Percentiles rank a stretch among this genome's conserved stretches.
Evolutionary conservation across 2,329 filamentous ascomycete species (phyloP).

Genomic region (Ceratocystis smalleyi): DNA sequence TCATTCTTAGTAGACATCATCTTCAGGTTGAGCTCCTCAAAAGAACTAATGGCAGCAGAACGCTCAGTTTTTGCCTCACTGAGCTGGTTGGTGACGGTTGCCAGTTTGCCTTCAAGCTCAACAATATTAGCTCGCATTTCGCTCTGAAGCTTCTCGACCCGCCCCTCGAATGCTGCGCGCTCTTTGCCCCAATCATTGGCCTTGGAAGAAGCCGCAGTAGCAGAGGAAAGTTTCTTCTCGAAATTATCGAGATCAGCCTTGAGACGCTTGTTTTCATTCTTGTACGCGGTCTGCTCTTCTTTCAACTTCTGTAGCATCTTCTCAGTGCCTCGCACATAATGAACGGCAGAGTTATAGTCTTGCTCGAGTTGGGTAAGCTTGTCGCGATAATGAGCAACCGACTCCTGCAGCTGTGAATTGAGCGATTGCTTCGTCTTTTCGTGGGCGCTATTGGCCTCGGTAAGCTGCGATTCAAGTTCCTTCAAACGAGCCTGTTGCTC

Average conservation of each 20-base stretch:
- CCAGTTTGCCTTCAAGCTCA: slow-evolving; percentile 57
- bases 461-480: slow-evolving; percentile 79
- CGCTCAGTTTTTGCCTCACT: slow-evolving; percentile 49
- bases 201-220: slow-evolving; percentile 26
- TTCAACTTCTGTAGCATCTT: slow-evolving; percentile 99
- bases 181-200: slow-evolving; percentile 60
- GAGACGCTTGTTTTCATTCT: slow-evolving; percentile 67
- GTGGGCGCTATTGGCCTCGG: slow-evolving; percentile 59
- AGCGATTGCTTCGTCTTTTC: slow-evolving; percentile 70
- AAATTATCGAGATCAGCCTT: slow-evolving; percentile 64
- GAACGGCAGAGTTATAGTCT: slow-evolving; percentile 93
- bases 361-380: slow-evolving; percentile 89
- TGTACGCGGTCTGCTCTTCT: slow-evolving; percentile 86
- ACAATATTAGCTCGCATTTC: slow-evolving; percentile 51
- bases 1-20: slow-evolving; percentile 48
- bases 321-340: slow-evolving; percentile 95
- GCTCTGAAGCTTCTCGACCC: slow-evolving; percentile 53
- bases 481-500: slow-evolving; percentile 62
- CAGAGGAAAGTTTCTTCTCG: slow-evolving; percentile 36
- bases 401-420: slow-evolving; percentile 66
- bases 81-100: slow-evolving; percentile 54
- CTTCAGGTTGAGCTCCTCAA: slow-evolving; percentile 39
- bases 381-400: slow-evolving; percentile 79
- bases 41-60: slow-evolving; percentile 44
- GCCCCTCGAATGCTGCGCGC: slow-evolving; percentile 47